A percentile compares a stretch with the other conserved stretches of the same genome.
Conservation (phyloP, 768 basidiomycete species). For the Amanita phalloides region DNA sequence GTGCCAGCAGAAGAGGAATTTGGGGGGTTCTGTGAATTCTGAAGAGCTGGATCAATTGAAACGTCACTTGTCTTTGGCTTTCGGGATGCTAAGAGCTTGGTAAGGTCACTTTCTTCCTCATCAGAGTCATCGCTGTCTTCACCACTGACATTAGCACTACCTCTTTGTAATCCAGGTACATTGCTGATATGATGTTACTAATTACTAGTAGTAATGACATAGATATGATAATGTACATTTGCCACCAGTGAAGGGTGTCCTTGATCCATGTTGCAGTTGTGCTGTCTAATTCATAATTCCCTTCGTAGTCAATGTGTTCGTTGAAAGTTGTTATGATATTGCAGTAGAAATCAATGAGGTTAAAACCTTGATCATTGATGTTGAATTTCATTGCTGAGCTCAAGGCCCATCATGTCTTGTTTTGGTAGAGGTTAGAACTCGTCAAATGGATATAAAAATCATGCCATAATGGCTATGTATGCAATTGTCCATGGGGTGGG, state of each 20-base stretch:
- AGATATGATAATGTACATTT: not conserved
- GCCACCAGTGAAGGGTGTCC: not conserved
- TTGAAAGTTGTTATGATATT: not conserved
- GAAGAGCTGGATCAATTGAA: not conserved
- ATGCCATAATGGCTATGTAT: no score
- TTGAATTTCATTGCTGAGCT: not conserved
- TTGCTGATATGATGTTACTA: not conserved
- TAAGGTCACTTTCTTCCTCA: not conserved
- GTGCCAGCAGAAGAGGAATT: no score
- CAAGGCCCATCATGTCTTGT: no score
- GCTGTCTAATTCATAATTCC: not conserved
- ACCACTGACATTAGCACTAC: not conserved
- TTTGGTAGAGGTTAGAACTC: no score
- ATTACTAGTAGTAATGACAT: not conserved
- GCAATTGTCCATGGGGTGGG: no score
- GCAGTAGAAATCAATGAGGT: not conserved
- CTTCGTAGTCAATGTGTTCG: not conserved
- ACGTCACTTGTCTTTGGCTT: not conserved
- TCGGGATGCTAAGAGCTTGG: not conserved
- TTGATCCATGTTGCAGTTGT: not conserved
- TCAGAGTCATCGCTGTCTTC: not conserved
- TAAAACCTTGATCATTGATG: not conserved
- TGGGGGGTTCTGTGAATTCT: no score
- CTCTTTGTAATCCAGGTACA: not conserved
- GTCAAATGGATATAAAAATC: no score